These are phyloP conservation scores for Apiotrichum domesticum DNA, from an alignment of 1,284 basidiomycete genomes.

Conservation along the genomic window DNA sequence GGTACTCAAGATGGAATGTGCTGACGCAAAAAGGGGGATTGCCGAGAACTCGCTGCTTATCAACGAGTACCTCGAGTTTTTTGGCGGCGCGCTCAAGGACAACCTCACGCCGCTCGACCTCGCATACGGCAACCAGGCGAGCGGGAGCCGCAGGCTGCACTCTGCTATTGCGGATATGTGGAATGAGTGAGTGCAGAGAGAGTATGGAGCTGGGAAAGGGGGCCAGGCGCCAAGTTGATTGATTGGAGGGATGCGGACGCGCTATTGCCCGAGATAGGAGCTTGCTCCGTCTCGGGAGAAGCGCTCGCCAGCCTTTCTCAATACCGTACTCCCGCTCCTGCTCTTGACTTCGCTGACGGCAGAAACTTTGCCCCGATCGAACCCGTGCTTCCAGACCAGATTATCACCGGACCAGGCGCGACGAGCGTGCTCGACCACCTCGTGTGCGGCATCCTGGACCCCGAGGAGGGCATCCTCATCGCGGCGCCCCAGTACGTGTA, in stretches of 20 bases:
- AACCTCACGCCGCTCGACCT: slow-evolving; percentile 10
- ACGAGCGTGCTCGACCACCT: slow-evolving; percentile 35
- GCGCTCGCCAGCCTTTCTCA: too few species aligned
- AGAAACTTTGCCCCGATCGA: slow-evolving; percentile 20
- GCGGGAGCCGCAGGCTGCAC: slow-evolving; percentile 7
- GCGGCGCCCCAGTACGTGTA: slow-evolving; percentile 24
- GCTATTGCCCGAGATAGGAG: too few species aligned
- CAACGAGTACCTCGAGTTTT: slow-evolving; percentile 15
- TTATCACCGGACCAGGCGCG: slow-evolving; percentile 30
- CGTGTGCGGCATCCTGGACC: slow-evolving; percentile 27
- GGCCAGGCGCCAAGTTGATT: too few species aligned
- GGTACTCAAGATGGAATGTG: too few species aligned
- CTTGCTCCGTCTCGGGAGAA: too few species aligned
- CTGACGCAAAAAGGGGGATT: slow-evolving; percentile 4
- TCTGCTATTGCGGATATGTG: slow-evolving; percentile 16
- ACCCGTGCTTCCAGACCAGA: slow-evolving; percentile 25
- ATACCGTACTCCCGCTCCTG: too few species aligned
- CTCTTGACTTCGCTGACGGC: neutral
- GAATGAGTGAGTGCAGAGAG: slow-evolving; percentile 10
- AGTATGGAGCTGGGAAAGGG: neutral
- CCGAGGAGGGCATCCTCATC: slow-evolving; percentile 33
- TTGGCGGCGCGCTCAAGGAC: slow-evolving; percentile 5
- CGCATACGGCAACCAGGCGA: slow-evolving; percentile 13
- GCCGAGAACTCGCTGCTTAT: slow-evolving; percentile 18
- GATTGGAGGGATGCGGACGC: too few species aligned